phyloP scores from a whole-genome alignment of 345 rosid genomes.

The Excoecaria cochinchinensis region DNA sequence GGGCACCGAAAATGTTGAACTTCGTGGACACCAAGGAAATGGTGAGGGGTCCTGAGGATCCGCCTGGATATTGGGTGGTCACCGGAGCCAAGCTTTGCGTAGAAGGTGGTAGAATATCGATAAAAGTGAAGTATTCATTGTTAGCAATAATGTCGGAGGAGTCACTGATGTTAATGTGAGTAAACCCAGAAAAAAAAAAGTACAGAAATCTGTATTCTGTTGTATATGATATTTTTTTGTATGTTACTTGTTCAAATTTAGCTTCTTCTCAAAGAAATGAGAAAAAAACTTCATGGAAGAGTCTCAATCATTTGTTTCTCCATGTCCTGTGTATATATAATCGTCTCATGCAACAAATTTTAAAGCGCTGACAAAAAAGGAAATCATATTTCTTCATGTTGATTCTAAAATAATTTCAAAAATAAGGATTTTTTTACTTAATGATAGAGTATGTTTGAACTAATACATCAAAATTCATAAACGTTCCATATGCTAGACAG shows the following conservation, averaged over 20 bases:
- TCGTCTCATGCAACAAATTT: not conserved
- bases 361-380: not conserved
- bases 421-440: no score
- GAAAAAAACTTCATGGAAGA: not conserved
- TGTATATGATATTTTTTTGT: conserved; percentile 25
- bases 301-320: not conserved
- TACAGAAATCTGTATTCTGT: conserved; percentile 7
- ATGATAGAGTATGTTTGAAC: no score
- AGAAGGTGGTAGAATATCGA: conserved; percentile 71
- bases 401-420: not conserved
- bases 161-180: conserved; percentile 53
- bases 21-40: conserved; percentile 89
- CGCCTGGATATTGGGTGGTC: conserved; percentile 95
- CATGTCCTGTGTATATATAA: not conserved
- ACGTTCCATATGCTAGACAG: no score
- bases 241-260: conserved; percentile 9
- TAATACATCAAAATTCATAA: not conserved
- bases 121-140: conserved; percentile 79
- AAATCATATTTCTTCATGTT: not conserved
- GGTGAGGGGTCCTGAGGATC: conserved; percentile 83
- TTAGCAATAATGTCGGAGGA: conserved; percentile 79
- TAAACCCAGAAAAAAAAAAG: not conserved
- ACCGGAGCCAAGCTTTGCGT: conserved; percentile 87
- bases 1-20: conserved; percentile 60
- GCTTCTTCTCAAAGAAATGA: conserved; percentile 6